A percentile compares a stretch with the other conserved stretches of the same genome.
phyloP scores from a whole-genome alignment of 345 rosid species.

The Jatropha curcas region DNA sequence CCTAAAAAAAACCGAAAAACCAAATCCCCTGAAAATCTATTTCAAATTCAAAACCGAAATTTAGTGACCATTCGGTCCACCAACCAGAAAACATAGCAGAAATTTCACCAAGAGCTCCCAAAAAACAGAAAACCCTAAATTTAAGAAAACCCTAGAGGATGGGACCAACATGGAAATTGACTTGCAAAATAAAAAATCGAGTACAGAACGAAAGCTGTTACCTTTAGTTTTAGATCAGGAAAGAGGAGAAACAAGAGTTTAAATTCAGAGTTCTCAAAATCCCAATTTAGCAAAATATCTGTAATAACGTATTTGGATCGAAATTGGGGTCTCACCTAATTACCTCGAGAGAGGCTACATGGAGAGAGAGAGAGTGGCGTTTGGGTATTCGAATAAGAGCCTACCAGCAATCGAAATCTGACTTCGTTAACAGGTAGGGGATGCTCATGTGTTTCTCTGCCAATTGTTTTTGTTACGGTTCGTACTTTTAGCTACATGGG shows the following conservation, averaged over 20 bases:
- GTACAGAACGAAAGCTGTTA: not conserved
- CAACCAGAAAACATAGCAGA: not conserved
- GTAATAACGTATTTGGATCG: not conserved
- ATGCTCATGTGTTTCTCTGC: not conserved
- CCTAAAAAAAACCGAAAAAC: not conserved
- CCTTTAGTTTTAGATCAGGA: conserved; percentile 7
- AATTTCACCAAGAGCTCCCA: not conserved
- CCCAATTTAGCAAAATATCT: not conserved
- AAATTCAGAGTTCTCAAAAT: not conserved
- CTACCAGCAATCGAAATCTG: not conserved
- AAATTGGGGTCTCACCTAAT: not conserved
- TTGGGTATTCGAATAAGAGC: not conserved
- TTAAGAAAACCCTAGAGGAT: not conserved
- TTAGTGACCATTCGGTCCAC: not conserved
- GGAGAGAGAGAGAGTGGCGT: not conserved
- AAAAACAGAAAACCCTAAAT: not conserved
- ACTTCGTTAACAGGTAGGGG: conserved; percentile 8
- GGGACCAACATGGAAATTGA: too few relatives aligned
- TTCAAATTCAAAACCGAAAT: not conserved
- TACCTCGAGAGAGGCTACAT: not conserved
- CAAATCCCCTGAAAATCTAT: not conserved
- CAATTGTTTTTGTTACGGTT: not conserved
- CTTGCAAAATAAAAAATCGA: too few relatives aligned
- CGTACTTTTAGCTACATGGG: not conserved
- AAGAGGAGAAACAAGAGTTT: not conserved